Evolutionary conservation across 1,284 basidiomycete genomes (phyloP).

Genomic region (Cutaneotrichosporon cutaneum): DNA sequence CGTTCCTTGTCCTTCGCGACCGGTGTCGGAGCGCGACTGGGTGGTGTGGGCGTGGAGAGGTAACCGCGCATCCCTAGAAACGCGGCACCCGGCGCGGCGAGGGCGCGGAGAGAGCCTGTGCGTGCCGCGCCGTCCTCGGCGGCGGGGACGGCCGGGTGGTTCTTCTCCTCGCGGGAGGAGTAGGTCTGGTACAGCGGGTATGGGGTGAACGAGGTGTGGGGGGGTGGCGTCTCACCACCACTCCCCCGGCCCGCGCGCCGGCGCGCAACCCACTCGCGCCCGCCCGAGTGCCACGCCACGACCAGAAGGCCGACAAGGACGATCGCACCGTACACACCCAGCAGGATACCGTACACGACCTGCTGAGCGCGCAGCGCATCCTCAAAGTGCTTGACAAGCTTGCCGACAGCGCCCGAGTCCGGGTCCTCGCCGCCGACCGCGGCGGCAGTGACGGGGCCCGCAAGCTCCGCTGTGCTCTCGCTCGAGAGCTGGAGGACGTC

Average conservation of each 20-base stretch:
- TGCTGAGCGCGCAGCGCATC: conserved; percentile 72
- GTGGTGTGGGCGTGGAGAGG: background rate
- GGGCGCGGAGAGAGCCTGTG: background rate
- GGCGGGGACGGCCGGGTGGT: background rate
- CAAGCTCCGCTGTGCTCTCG: conserved; percentile 67
- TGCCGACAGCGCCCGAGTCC: conserved; percentile 67
- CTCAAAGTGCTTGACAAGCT: conserved; percentile 71
- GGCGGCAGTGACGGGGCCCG: conserved; percentile 71
- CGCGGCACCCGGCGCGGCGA: background rate
- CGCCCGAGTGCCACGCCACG: conserved; percentile 45
- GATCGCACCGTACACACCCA: conserved; percentile 66
- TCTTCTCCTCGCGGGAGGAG: background rate
- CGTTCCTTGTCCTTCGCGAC: background rate
- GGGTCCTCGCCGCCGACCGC: conserved; percentile 65
- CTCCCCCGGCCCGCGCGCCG: background rate
- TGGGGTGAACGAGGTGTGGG: background rate
- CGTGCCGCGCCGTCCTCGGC: background rate
- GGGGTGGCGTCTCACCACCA: background rate
- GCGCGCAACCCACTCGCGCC: conserved; percentile 1
- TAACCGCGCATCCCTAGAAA: conserved; percentile 2
- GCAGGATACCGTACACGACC: conserved; percentile 75
- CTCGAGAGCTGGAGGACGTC: conserved; percentile 73
- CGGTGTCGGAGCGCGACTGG: background rate
- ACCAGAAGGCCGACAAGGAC: conserved; percentile 41
- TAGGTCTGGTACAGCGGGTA: background rate